phyloP scores from a whole-genome alignment of 1,284 basidiomycete genomes.

The Sphaerobolus stellatus region DNA sequence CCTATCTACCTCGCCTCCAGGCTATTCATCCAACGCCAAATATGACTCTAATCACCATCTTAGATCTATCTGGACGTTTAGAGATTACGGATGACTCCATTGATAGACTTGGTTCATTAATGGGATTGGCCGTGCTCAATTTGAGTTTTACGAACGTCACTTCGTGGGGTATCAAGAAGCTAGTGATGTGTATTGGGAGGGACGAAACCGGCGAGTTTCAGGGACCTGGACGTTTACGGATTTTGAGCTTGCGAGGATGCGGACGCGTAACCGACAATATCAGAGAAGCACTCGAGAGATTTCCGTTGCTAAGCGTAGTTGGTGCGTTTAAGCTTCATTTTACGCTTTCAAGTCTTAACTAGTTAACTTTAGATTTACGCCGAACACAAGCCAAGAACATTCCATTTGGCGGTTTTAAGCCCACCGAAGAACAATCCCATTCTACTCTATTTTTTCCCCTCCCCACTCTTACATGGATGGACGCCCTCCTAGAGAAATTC shows the following conservation, averaged over 20 bases:
- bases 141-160: slow-evolving; percentile 52
- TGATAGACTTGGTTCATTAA: slow-evolving; percentile 46
- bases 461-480: slow-evolving; percentile 10
- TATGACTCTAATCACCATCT: slow-evolving; percentile 61
- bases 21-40: slow-evolving; percentile 48
- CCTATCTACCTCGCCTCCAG: slow-evolving; percentile 56
- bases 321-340: slow-evolving; percentile 38
- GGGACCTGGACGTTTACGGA: slow-evolving; percentile 58
- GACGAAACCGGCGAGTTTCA: slow-evolving; percentile 25
- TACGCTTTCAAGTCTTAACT: slow-evolving; percentile 2
- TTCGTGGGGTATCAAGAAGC: slow-evolving; percentile 47
- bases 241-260: slow-evolving; percentile 53
- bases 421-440: not conserved
- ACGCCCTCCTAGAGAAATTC: not conserved
- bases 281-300: slow-evolving; percentile 39
- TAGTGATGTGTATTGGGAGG: slow-evolving; percentile 37
- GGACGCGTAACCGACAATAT: slow-evolving; percentile 41
- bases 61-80: slow-evolving; percentile 52
- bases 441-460: not conserved
- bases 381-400: slow-evolving; percentile 42
- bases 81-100: slow-evolving; percentile 58
- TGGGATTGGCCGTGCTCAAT: slow-evolving; percentile 60
- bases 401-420: not conserved
- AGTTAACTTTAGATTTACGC: slow-evolving; percentile 46
- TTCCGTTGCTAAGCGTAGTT: slow-evolving; percentile 55